Evolutionary conservation across 257 asterid species (phyloP).

Genomic region (Capsicum rhomboideum): DNA sequence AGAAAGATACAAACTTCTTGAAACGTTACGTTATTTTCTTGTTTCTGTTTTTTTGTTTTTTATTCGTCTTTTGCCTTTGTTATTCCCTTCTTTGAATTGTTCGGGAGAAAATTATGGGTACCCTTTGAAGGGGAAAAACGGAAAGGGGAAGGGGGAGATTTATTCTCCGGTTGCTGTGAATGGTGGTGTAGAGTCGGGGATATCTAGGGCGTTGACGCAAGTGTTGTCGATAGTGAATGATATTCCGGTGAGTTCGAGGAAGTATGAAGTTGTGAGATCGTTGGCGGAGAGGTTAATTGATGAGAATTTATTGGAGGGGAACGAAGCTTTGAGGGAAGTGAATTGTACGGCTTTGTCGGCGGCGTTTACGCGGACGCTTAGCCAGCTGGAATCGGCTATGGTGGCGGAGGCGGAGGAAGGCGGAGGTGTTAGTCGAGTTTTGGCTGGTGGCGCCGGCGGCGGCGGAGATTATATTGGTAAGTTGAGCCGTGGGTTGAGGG

Average conservation of each 20-base stretch:
- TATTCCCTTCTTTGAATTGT: conserved; percentile 27
- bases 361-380: conserved; percentile 52
- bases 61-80: conserved; percentile 46
- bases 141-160: not conserved
- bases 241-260: conserved; percentile 79
- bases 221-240: conserved; percentile 61
- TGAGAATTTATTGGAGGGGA: conserved; percentile 43
- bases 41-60: conserved; percentile 43
- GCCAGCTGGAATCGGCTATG: conserved; percentile 52
- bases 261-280: conserved; percentile 65
- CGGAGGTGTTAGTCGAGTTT: not conserved
- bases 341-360: conserved; percentile 52
- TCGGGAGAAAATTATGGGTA: conserved; percentile 2
- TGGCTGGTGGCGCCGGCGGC: not conserved
- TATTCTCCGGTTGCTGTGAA: conserved; percentile 4
- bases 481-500: conserved; percentile 29
- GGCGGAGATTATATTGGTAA: not conserved
- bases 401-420: conserved; percentile 1
- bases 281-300: conserved; percentile 68
- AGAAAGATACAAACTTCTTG: conserved; percentile 28
- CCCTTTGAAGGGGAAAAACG: not conserved
- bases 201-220: conserved; percentile 69
- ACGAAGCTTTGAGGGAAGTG: conserved; percentile 33
- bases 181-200: conserved; percentile 34
- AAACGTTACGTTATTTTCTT: conserved; percentile 29